A percentile compares a stretch with the other conserved stretches of the same genome.
phyloP scores from a whole-genome alignment of 306 rosid species.

The Vigna hirtella region DNA sequence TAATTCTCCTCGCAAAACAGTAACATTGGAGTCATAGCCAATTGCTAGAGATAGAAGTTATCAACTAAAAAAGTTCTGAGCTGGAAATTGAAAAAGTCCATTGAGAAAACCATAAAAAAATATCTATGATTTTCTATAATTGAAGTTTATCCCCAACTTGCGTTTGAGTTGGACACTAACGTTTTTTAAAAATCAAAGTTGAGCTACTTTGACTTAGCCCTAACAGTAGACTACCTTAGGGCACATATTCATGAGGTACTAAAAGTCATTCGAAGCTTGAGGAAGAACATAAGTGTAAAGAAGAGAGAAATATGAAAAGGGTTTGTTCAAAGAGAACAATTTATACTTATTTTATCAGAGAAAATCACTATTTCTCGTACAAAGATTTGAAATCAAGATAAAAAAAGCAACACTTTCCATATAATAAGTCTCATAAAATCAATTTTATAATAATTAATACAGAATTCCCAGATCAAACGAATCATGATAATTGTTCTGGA shows the following conservation, averaged over 20 bases:
- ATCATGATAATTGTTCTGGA: not conserved
- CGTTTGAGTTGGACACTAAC: not conserved
- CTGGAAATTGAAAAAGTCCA: not conserved
- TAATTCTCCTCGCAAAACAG: too few relatives aligned
- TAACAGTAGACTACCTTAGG: slow-evolving; percentile 36
- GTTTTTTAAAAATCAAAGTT: not conserved
- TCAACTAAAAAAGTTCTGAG: not conserved
- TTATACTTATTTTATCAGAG: not conserved
- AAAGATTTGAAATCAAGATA: not conserved
- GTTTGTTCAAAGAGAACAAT: not conserved
- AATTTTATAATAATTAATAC: not conserved
- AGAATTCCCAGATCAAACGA: not conserved
- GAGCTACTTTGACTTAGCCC: slow-evolving; percentile 23
- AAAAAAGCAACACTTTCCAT: not conserved
- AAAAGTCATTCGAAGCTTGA: slow-evolving; percentile 17
- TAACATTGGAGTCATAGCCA: too few relatives aligned
- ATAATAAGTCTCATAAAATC: not conserved
- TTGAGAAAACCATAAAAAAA: not conserved
- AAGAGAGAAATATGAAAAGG: slow-evolving; percentile 3
- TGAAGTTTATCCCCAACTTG: slow-evolving; percentile 15
- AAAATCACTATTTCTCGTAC: not conserved
- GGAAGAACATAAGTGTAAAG: not conserved
- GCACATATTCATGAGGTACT: slow-evolving; percentile 32
- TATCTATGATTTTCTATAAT: not conserved
- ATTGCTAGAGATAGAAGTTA: not conserved